These are phyloP conservation scores for Penicillium sp. DNA, from an alignment of 2,329 filamentous ascomycete species.

Conservation along the genomic window DNA sequence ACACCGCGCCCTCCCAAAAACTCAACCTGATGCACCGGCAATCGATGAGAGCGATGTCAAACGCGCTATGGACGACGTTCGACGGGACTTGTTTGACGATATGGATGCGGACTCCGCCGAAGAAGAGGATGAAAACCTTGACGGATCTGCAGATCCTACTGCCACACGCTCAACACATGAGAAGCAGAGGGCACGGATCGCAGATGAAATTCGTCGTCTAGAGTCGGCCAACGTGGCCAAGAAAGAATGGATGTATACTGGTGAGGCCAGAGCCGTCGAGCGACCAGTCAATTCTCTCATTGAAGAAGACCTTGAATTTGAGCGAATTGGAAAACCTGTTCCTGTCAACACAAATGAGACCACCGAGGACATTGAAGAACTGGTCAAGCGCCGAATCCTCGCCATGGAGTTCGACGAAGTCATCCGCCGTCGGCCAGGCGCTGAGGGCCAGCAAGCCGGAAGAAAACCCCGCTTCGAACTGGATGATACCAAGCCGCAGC, in stretches of 20 bases:
- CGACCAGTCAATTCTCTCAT: constrained; percentile 88
- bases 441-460: constrained; percentile 60
- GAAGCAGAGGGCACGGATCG: constrained; percentile 77
- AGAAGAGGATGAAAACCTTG: constrained; percentile 65
- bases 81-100: constrained; percentile 87
- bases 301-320: constrained; percentile 93
- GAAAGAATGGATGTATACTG: constrained; percentile 83
- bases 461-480: constrained; percentile 75
- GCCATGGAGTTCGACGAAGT: constrained; percentile 91
- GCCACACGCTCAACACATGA: constrained; percentile 69
- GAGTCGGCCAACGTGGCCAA: constrained; percentile 87
- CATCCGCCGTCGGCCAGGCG: constrained; percentile 73
- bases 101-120: constrained; percentile 42
- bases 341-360: constrained; percentile 90
- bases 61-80: constrained; percentile 80
- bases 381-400: constrained; percentile 91
- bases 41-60: constrained; percentile 67
- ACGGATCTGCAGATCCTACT: constrained; percentile 51
- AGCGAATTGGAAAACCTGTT: constrained; percentile 89
- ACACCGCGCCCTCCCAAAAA: constrained; percentile 54
- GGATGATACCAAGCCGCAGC: constrained; percentile 81
- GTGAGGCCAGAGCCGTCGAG: constrained; percentile 79
- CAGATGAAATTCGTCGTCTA: constrained; percentile 84
- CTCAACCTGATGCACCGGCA: constrained; percentile 39
- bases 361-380: constrained; percentile 83